These are phyloP conservation scores for Didymella sp. DNA, from an alignment of 2,329 filamentous ascomycete genomes.

Conservation along the genomic window DNA sequence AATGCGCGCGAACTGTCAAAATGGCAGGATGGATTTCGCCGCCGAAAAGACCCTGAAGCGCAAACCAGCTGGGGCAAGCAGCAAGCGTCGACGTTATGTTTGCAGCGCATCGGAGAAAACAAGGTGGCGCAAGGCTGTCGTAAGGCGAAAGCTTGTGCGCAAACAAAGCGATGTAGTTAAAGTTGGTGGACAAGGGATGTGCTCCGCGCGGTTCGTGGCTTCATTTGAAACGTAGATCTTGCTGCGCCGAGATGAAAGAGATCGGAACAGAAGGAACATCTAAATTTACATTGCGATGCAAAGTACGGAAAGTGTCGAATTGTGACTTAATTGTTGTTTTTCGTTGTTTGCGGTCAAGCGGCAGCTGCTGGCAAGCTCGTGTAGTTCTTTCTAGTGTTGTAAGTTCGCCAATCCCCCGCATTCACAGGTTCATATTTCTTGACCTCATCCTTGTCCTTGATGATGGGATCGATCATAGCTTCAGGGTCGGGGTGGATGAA, in stretches of 20 bases:
- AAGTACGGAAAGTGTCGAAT: not conserved
- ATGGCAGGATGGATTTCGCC: not conserved
- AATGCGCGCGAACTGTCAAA: not conserved
- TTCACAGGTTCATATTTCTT: slow-evolving; percentile 50
- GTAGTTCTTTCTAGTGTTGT: slow-evolving; percentile 44
- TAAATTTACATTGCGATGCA: not conserved
- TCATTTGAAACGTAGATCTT: slow-evolving; percentile 10
- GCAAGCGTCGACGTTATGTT: not conserved
- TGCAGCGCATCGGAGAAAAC: not conserved
- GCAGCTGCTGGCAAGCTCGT: slow-evolving; percentile 13
- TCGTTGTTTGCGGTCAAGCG: not conserved
- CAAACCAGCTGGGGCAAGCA: not conserved
- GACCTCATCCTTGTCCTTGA: slow-evolving; percentile 42
- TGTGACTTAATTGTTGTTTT: not conserved
- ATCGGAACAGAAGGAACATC: not conserved
- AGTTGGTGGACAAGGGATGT: slow-evolving; percentile 13
- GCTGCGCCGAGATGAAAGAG: slow-evolving; percentile 2
- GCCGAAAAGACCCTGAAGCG: not conserved
- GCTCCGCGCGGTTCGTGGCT: slow-evolving; percentile 9
- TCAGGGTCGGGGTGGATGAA: slow-evolving; percentile 50
- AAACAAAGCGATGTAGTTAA: slow-evolving; percentile 23
- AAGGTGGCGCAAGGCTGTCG: slow-evolving; percentile 13
- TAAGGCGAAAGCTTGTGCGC: slow-evolving; percentile 17
- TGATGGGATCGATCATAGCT: slow-evolving; percentile 43
- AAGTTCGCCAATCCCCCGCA: slow-evolving; percentile 45